These are phyloP conservation scores for Fusarium lateritium DNA, from an alignment of 2,329 filamentous ascomycete species.

Conservation along the genomic window DNA sequence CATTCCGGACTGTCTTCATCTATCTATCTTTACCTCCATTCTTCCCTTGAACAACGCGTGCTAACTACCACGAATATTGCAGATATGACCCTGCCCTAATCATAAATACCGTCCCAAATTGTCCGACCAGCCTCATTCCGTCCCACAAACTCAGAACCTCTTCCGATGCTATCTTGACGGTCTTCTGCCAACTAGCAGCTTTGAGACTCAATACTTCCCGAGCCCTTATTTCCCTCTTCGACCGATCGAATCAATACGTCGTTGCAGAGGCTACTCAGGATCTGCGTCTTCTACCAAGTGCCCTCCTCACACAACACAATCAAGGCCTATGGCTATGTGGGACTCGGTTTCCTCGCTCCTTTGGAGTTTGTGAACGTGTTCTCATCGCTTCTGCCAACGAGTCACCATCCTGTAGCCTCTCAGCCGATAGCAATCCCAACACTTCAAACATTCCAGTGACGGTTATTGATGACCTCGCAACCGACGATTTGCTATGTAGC, in stretches of 20 bases:
- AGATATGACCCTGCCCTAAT: constrained; percentile 6
- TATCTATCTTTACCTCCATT: no score
- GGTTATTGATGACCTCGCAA: neutral
- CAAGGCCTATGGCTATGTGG: constrained; percentile 9
- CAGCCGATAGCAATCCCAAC: neutral
- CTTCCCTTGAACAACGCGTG: no score
- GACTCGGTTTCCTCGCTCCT: neutral
- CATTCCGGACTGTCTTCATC: no score
- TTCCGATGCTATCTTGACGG: neutral
- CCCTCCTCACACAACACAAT: no score
- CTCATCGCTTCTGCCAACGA: neutral
- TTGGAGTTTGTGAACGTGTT: constrained; percentile 10
- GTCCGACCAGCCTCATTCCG: neutral
- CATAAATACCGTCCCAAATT: neutral
- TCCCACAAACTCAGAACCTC: neutral
- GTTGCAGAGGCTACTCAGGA: neutral
- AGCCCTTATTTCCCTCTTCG: constrained; percentile 1
- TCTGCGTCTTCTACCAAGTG: neutral
- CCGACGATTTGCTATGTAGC: neutral
- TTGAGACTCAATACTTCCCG: neutral
- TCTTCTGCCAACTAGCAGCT: constrained; percentile 4
- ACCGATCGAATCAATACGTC: neutral
- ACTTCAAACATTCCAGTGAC: neutral
- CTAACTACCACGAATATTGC: fast-evolving
- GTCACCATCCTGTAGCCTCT: neutral